These are phyloP conservation scores for slime mould (Dictyostelium discoideum) DNA, from an alignment of 78 protist genomes.

Conservation along the genomic window DNA sequence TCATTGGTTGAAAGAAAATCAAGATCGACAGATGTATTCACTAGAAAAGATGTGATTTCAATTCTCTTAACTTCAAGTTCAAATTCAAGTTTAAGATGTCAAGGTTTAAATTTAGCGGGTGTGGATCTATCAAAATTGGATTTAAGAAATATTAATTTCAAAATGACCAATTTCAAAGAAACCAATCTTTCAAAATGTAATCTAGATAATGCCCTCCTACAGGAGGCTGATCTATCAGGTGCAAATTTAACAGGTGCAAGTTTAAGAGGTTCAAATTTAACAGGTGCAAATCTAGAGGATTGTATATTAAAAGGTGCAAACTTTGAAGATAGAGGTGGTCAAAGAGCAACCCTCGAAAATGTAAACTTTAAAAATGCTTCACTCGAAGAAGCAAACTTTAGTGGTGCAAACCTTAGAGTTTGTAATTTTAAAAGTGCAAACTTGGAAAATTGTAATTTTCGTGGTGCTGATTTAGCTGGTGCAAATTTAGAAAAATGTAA, in stretches of 20 bases:
- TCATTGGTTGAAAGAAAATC: conserved; percentile 49
- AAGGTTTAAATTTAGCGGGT: conserved; percentile 82
- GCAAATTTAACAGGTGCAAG: conserved; percentile 76
- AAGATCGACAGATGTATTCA: conserved; percentile 29
- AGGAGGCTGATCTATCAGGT: conserved; percentile 73
- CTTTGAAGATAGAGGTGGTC: conserved; percentile 85
- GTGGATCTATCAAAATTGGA: conserved; percentile 81
- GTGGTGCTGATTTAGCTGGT: conserved; percentile 86
- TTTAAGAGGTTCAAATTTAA: conserved; percentile 59
- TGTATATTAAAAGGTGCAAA: conserved; percentile 69
- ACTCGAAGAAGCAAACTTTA: conserved; percentile 79
- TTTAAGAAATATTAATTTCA: conserved; percentile 81
- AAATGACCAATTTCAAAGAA: conserved; percentile 82
- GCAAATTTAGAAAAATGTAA: conserved; percentile 81
- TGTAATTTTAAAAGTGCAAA: conserved; percentile 79
- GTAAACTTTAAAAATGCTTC: conserved; percentile 62
- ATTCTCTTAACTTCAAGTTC: conserved; percentile 74
- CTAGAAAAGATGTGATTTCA: conserved; percentile 81
- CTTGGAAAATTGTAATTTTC: conserved; percentile 82
- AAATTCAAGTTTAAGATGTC: conserved; percentile 80
- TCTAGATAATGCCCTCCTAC: conserved; percentile 72
- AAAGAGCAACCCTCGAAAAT: conserved; percentile 81
- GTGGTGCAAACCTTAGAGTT: conserved; percentile 83
- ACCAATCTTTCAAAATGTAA: conserved; percentile 77
- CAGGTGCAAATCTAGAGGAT: conserved; percentile 77